Percentiles rank a stretch among this genome's conserved stretches.
Evolutionary conservation across 192 early-diverging fungal genomes (phyloP).

Genomic region (Gonapodya prolifera): DNA sequence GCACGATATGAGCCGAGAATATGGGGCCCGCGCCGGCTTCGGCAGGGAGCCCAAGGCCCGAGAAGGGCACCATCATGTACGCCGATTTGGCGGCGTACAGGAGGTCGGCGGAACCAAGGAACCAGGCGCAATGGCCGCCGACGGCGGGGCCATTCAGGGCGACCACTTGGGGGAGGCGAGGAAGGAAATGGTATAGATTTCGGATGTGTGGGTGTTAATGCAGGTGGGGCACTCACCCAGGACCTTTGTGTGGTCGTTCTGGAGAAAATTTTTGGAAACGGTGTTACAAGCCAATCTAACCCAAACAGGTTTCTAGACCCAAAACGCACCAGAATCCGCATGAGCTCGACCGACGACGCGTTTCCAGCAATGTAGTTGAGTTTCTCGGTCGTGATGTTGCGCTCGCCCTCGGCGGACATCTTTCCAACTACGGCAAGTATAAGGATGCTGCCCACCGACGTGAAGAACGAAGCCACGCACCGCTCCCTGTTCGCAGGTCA

Average conservation of each 20-base stretch:
- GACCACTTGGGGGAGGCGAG: neutral
- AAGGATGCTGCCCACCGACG: too few relatives aligned
- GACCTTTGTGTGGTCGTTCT: neutral
- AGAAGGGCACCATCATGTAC: neutral
- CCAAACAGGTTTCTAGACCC: too few relatives aligned
- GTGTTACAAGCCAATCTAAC: too few relatives aligned
- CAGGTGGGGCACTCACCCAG: neutral
- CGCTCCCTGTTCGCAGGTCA: neutral
- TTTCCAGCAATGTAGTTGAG: neutral
- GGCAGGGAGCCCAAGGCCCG: neutral
- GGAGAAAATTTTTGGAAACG: too few relatives aligned
- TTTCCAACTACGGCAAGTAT: too few relatives aligned
- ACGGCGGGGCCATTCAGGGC: neutral
- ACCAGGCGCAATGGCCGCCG: neutral
- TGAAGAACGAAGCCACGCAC: neutral
- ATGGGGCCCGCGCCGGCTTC: neutral
- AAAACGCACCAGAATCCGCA: neutral
- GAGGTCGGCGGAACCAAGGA: slow-evolving; percentile 1
- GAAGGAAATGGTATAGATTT: neutral
- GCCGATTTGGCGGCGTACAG: neutral
- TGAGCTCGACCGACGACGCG: neutral
- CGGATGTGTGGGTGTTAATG: too few relatives aligned
- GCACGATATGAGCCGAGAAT: neutral
- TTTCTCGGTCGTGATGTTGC: neutral
- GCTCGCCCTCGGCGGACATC: neutral